phyloP scores from a whole-genome alignment of 2,329 filamentous ascomycete genomes.

The Colletotrichum endophyticum region DNA sequence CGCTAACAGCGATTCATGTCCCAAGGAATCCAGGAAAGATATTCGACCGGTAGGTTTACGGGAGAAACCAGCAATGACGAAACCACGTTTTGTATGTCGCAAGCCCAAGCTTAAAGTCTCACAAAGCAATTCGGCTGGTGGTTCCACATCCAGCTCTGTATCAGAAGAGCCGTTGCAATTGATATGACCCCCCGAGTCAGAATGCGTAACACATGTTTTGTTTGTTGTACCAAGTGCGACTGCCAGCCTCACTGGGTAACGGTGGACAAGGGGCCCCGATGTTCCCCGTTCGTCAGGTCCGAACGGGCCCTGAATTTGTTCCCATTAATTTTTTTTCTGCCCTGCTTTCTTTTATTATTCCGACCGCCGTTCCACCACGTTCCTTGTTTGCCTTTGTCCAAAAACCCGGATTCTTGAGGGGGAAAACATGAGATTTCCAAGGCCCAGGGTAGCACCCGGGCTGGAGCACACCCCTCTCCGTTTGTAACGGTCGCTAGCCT shows the following conservation, averaged over 20 bases:
- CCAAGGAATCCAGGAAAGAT: conserved; percentile 16
- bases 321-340: not conserved
- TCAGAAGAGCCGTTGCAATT: not conserved
- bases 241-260: not conserved
- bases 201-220: conserved; percentile 12
- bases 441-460: conserved; percentile 4
- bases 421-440: conserved; percentile 6
- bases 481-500: conserved; percentile 6
- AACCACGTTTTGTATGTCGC: conserved; percentile 11
- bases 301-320: not conserved
- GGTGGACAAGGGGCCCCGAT: not conserved
- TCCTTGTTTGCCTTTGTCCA: conserved; percentile 11
- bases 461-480: not conserved
- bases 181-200: not conserved
- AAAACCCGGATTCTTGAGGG: conserved; percentile 11
- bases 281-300: not conserved
- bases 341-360: conserved; percentile 5
- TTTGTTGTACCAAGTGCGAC: conserved; percentile 3
- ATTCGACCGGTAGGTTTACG: conserved; percentile 13
- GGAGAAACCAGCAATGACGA: conserved; percentile 15
- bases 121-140: not conserved
- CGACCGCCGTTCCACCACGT: conserved; percentile 4
- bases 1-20: not conserved
- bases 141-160: not conserved
- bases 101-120: not conserved